A percentile compares a stretch with the other conserved stretches of the same genome.
Conservation (phyloP, 2,329 filamentous ascomycete genomes). For the Botrytis elliptica region DNA sequence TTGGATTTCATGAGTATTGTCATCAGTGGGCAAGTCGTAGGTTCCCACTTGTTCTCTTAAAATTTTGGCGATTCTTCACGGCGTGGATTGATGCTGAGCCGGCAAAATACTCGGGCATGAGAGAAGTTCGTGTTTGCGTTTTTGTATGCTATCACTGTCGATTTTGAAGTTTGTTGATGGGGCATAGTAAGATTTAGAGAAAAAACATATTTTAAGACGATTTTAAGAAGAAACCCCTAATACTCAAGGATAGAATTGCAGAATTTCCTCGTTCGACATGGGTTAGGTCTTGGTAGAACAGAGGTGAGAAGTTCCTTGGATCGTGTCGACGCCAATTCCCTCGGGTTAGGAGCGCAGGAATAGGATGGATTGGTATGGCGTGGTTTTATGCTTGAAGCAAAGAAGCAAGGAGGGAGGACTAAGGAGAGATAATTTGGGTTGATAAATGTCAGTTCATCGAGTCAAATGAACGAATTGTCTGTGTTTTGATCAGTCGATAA, state of each 20-base stretch:
- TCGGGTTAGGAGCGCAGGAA: not conserved
- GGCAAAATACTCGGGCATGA: not conserved
- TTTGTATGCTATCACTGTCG: not conserved
- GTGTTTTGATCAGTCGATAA: not conserved
- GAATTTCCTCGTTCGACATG: not conserved
- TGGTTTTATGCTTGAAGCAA: not conserved
- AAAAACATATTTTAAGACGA: not conserved
- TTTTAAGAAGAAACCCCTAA: too few relatives aligned
- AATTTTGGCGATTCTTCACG: not conserved
- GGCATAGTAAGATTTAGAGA: not conserved
- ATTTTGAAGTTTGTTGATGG: not conserved
- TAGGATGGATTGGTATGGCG: not conserved
- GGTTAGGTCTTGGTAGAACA: too few relatives aligned
- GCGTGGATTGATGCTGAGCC: not conserved
- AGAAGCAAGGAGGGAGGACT: not conserved
- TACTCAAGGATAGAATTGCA: not conserved
- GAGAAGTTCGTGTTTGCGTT: not conserved
- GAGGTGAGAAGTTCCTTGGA: not conserved
- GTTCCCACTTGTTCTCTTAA: not conserved
- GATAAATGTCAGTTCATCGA: not conserved
- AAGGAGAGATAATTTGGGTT: too few relatives aligned
- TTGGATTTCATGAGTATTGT: not conserved
- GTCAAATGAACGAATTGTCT: not conserved
- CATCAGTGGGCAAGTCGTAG: not conserved
- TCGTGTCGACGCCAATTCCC: rapidly evolving